These are phyloP conservation scores for Solanum hybrid DNA, from an alignment of 305 asterid species.

Conservation along the genomic window DNA sequence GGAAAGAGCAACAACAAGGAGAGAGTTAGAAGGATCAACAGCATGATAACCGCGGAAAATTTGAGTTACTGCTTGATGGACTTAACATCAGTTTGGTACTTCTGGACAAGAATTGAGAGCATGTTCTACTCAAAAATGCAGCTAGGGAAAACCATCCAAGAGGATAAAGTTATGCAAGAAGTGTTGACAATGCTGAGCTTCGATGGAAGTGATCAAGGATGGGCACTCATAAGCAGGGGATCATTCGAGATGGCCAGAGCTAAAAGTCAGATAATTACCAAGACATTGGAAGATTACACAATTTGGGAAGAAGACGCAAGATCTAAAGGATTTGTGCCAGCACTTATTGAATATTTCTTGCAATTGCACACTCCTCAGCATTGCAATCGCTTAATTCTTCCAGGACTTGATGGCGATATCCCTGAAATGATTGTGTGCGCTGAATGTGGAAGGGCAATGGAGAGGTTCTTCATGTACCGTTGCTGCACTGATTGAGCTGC, in stretches of 20 bases:
- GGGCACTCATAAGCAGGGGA: slow-evolving; percentile 72
- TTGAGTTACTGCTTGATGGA: slow-evolving; percentile 46
- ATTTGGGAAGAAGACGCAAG: slow-evolving; percentile 42
- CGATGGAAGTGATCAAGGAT: slow-evolving; percentile 58
- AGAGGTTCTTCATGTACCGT: slow-evolving; percentile 70
- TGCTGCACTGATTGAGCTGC: slow-evolving; percentile 57
- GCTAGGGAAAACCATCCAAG: slow-evolving; percentile 20
- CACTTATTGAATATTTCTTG: slow-evolving; percentile 32
- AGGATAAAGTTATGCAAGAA: slow-evolving; percentile 50
- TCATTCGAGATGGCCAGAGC: slow-evolving; percentile 49
- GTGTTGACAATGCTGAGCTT: slow-evolving; percentile 56
- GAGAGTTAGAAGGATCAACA: slow-evolving; percentile 27
- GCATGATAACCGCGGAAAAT: slow-evolving; percentile 15
- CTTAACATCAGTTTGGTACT: slow-evolving; percentile 46
- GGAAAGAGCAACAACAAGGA: slow-evolving; percentile 46
- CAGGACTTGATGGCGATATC: slow-evolving; percentile 49
- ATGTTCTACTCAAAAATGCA: slow-evolving; percentile 69
- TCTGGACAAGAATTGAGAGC: slow-evolving; percentile 80
- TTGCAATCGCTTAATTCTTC: slow-evolving; percentile 66
- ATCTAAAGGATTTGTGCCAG: slow-evolving; percentile 41
- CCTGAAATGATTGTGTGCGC: slow-evolving; percentile 74
- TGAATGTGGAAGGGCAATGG: slow-evolving; percentile 70
- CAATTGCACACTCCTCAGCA: slow-evolving; percentile 47
- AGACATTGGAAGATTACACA: slow-evolving; percentile 24
- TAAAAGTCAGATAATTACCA: slow-evolving; percentile 31